Evolutionary conservation across 2,329 filamentous ascomycete species (phyloP).

Genomic region (Lojkania enalia): DNA sequence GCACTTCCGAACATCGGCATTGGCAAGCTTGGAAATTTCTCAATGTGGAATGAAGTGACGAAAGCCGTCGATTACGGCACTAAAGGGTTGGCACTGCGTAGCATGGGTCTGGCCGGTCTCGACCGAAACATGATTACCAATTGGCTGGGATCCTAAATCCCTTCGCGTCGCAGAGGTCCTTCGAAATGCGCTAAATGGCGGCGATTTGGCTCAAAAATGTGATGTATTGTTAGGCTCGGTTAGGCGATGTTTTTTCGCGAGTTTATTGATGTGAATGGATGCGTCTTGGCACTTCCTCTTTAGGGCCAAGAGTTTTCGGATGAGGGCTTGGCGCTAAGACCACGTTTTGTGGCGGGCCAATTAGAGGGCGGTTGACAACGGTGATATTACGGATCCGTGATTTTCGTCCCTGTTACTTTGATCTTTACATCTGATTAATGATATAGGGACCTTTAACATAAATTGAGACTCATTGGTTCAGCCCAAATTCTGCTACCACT

Average conservation of each 20-base stretch:
- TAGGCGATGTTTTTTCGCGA: not conserved
- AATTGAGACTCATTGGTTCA: no score
- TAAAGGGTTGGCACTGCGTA: slow-evolving; percentile 43
- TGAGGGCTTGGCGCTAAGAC: no score
- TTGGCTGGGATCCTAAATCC: not conserved
- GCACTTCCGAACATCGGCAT: not conserved
- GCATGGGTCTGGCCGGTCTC: slow-evolving; percentile 28
- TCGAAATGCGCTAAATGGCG: slow-evolving; percentile 1
- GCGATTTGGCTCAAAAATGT: not conserved
- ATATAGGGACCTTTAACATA: not conserved
- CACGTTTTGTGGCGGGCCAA: slow-evolving; percentile 17
- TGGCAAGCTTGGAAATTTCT: slow-evolving; percentile 18
- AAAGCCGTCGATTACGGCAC: slow-evolving; percentile 34
- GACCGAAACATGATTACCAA: slow-evolving; percentile 9
- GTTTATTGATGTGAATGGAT: slow-evolving; percentile 10
- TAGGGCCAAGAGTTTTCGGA: slow-evolving; percentile 20
- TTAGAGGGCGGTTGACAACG: not conserved
- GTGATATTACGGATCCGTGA: not conserved
- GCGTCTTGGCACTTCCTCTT: slow-evolving; percentile 26
- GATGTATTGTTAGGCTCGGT: not conserved
- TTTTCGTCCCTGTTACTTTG: not conserved
- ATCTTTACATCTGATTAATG: not conserved
- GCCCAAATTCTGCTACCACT: no score
- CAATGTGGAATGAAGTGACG: slow-evolving; percentile 28
- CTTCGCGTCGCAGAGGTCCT: not conserved